Evolutionary conservation across 2,329 filamentous ascomycete genomes (phyloP), one percentile per base, ranked within the genome.

Genomic region (Colletotrichum cordylinicola): DNA sequence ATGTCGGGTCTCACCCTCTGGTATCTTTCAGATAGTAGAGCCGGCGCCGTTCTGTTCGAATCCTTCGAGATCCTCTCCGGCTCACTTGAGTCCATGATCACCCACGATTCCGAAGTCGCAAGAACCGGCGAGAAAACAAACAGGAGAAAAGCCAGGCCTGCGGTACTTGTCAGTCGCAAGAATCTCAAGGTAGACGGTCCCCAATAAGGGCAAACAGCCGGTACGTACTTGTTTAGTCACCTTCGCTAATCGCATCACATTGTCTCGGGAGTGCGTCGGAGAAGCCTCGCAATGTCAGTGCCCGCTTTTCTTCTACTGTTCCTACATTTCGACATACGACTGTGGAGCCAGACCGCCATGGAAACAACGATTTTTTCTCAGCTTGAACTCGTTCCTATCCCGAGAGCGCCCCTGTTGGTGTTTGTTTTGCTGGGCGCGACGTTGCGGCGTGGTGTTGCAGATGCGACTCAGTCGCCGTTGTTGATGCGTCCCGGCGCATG

Each of bases 171-270:
- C 58, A 64, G 62, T 65, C 35, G 37, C 43, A 56, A 31, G 21
- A 62, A 65, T n/a, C 52, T 56, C 39, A 27, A 72, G 43, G 61
- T 67, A 24, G 21, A 60, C 29, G 37, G 48, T 35, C 33, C 24
- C 60, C 67, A 39, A 37, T 61, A 67, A 39, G 55, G 21, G n/a
- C 35, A 67, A 55, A n/a, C 27, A 6, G 18, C 35, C 6, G 65
- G 70, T 74, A 74, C 64, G 74, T 74, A 69, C 74, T 55, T n/a
- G 37, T 52, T 75, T 72, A 66, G 72, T 75, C 68, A 72, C 72
- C 37, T 64, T 75, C 73, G 39, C 69, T 60, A 64, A 72, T 72
- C 73, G 73, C 72, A 65, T 75, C 68, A 67, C 55, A 31, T 67
- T 62, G 70, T 62, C 43, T 76, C 73, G 73, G 73, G 64, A 48